Conservation (phyloP, 257 asterid species). For the Cordia subcordata region DNA sequence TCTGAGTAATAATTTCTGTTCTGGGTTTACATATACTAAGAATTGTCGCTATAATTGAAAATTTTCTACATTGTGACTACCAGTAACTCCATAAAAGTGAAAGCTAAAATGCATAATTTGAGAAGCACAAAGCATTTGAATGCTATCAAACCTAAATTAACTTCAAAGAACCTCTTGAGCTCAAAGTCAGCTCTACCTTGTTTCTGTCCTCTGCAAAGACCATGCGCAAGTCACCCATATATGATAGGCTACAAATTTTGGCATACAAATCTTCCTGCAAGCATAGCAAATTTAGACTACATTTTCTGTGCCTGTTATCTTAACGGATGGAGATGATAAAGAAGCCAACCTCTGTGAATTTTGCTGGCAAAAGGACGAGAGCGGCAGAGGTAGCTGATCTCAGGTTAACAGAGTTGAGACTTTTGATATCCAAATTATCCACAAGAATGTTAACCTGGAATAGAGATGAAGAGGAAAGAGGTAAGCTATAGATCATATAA, state of each 20-base stretch:
- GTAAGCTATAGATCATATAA: too few species aligned
- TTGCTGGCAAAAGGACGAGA: slow-evolving; percentile 83
- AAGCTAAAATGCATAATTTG: neutral
- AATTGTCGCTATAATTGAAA: too few species aligned
- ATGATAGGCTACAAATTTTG: slow-evolving; percentile 81
- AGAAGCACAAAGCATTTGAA: neutral
- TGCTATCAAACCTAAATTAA: neutral
- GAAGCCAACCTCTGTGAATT: slow-evolving; percentile 61
- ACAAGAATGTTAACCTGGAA: slow-evolving; percentile 63
- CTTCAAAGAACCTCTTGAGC: slow-evolving; percentile 1
- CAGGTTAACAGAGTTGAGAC: slow-evolving; percentile 58
- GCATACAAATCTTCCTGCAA: slow-evolving; percentile 82
- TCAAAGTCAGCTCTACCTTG: slow-evolving; percentile 50
- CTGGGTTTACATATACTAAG: too few species aligned
- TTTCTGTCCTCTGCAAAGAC: slow-evolving; percentile 86
- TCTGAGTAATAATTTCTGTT: too few species aligned
- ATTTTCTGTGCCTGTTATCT: neutral
- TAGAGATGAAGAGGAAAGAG: neutral
- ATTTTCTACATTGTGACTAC: too few species aligned
- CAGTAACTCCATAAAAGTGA: slow-evolving; percentile 10
- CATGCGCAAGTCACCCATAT: slow-evolving; percentile 87
- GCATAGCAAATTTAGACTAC: slow-evolving; percentile 13
- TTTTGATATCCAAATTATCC: slow-evolving; percentile 54
- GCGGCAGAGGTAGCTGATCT: slow-evolving; percentile 82
- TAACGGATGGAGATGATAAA: slow-evolving; percentile 12